Conservation (phyloP, 2,329 filamentous ascomycete genomes). For the Talaromyces verruculosus region DNA sequence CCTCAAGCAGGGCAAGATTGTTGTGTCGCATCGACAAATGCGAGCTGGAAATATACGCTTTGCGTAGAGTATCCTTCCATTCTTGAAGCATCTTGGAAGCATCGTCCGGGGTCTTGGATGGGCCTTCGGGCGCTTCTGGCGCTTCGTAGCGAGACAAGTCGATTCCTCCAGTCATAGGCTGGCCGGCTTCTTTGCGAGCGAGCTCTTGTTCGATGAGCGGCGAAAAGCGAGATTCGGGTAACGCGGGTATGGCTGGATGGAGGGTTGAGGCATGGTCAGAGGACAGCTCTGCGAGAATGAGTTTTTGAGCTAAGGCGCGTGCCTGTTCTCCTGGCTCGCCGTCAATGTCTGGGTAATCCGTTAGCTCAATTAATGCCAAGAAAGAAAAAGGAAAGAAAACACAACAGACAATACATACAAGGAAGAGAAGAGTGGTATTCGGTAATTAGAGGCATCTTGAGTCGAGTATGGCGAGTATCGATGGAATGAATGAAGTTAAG, state of each 20-base stretch:
- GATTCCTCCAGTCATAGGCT: slow-evolving; percentile 63
- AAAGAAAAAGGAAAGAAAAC: background rate
- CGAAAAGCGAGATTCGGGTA: slow-evolving; percentile 59
- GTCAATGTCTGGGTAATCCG: slow-evolving; percentile 69
- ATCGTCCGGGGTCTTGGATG: slow-evolving; percentile 33
- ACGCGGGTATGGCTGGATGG: slow-evolving; percentile 60
- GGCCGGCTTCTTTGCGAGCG: slow-evolving; percentile 60
- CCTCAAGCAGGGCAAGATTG: slow-evolving; percentile 72
- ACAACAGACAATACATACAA: slow-evolving; percentile 56
- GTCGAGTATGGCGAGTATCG: background rate
- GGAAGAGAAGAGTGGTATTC: slow-evolving; percentile 77
- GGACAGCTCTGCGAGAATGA: slow-evolving; percentile 67
- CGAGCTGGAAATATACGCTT: slow-evolving; percentile 58
- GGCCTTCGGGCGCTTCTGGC: slow-evolving; percentile 58
- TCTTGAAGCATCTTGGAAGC: slow-evolving; percentile 38
- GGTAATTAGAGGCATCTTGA: slow-evolving; percentile 64
- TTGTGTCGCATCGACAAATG: slow-evolving; percentile 58
- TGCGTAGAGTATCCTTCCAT: slow-evolving; percentile 54
- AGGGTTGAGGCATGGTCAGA: slow-evolving; percentile 49
- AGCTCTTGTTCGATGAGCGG: slow-evolving; percentile 68
- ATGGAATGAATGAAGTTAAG: background rate
- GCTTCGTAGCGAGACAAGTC: slow-evolving; percentile 82
- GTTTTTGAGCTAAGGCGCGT: slow-evolving; percentile 65
- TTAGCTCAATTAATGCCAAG: slow-evolving; percentile 23
- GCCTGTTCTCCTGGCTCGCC: slow-evolving; percentile 61